Base-by-base conservation (phyloP, 768 basidiomycete species). In the Coprinellus micaceus region DNA sequence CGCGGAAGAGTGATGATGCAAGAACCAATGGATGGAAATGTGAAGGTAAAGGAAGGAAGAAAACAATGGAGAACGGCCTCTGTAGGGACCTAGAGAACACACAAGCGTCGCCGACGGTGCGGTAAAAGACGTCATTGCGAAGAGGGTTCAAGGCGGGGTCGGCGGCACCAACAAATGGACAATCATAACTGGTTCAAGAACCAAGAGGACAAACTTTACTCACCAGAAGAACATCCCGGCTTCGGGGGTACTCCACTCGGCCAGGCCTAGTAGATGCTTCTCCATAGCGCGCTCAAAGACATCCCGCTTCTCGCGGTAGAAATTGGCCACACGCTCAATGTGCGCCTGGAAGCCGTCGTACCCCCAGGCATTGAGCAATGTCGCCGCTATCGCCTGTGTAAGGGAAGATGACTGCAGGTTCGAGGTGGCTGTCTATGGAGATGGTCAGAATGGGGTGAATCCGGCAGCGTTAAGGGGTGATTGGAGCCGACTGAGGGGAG, bases 191-290 rank as follows among this genome's bases (percentile, higher is more conserved):
- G n/a, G n/a, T n/a, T n/a, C n/a, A n/a, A n/a, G n/a, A n/a, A n/a
- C n/a, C n/a, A n/a, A 24, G 28, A 13, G 37, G 45, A 17, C 13
- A 64, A 53, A 41, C 64, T 61, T 44, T 65, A 74, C 83, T 24
- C 39, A 86, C 89, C 91, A 95, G 68, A 92, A 85, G 77, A 96
- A 95, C 90, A 95, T 90, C 60, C 91, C 89, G 22, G 89, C 83
- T 62, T 86, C 84, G 9, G 90, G 91, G 0, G 75, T 69, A 53
- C 66, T 73, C 87, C 87, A 89, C 68, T 87, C 83, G 17, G 85
- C 92, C 29, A 95, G 74, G 2, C 85, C 91, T 48, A 75, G 72
- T n/a, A 97, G 81, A 68, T 96, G 82, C 64, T 80, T 82, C 64
- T 81, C 76, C 77, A 94, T 84, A 48, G 88, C 86, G 1, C 66